Base-by-base conservation (phyloP, 2,329 filamentous ascomycete species). In the Penicillium aurantiogriseum region DNA sequence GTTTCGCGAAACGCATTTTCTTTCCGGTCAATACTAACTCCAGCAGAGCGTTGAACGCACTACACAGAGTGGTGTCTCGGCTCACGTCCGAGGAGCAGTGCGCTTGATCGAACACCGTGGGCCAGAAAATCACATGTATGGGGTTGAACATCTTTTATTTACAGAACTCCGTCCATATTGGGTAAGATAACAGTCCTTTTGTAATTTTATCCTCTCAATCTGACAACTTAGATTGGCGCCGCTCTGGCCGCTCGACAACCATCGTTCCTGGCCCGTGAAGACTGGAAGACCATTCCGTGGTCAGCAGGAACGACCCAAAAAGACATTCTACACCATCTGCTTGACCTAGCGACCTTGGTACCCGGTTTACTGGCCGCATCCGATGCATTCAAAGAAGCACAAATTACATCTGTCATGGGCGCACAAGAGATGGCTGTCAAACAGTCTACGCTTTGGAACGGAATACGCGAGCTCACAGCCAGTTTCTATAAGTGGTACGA, bases 201-300 rank as follows among this genome's bases (percentile, higher is more conserved):
- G 4, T 4, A n/a, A 23, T 40, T 33, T 29, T 5, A 15, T 39
- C 13, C 15, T 39, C 25, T 10, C 7, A 15, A 21, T 51, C 50
- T 62, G 46, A 58, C 45, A 19, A 48, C 25, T 19, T 31, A 74
- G 71, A 67, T 73, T 47, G 71, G 66, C 10, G 68, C 66, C 9
- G 66, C 71, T 27, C 54, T 76, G 35, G 63, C 69, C 31, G 58
- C 51, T 35, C 71, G 74, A 25, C 58, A 61, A n/a, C 68, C 72
- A 1, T 71, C 71, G 8, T 76, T 76, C 51, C 67, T 76, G 11
- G 69, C 72, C 5, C 62, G 56, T 11, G 67, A 74, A 42, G 72
- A 74, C 36, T 76, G 74, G 74, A 76, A 75, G 49, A 73, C 67
- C 8, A 62, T 76, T 17, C 74, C 74, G 0, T 76, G 74, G 74